Conservation (phyloP, 176 grass and related monocot species). For the Oryza nivara region DNA sequence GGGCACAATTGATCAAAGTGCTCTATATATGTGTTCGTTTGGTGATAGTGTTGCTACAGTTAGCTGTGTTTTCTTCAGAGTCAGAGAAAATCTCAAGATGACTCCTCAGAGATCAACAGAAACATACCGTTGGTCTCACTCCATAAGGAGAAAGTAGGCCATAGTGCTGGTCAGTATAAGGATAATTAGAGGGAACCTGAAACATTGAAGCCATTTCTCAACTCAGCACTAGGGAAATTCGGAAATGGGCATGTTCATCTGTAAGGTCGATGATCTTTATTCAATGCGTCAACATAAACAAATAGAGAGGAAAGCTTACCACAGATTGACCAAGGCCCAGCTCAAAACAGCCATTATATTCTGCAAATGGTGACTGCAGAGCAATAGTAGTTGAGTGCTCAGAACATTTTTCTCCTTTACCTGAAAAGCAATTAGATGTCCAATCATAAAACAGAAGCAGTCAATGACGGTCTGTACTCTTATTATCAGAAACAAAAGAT, state of each 20-base stretch:
- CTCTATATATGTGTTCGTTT: background rate
- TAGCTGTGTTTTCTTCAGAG: background rate
- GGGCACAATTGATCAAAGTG: background rate
- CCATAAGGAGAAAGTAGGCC: conserved; percentile 64
- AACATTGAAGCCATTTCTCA: conserved; percentile 7
- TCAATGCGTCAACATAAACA: conserved; percentile 14
- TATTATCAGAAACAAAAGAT: background rate
- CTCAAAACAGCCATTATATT: conserved; percentile 65
- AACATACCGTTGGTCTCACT: conserved; percentile 61
- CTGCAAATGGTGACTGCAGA: conserved; percentile 47
- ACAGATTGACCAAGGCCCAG: conserved; percentile 74
- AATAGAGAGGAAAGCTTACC: conserved; percentile 47
- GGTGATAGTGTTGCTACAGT: background rate
- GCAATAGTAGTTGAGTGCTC: conserved; percentile 54
- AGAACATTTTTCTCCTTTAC: conserved; percentile 58
- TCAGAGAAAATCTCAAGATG: background rate
- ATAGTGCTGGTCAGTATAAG: conserved; percentile 70
- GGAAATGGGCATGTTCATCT: background rate
- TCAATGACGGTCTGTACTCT: background rate
- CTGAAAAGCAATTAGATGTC: conserved; percentile 46
- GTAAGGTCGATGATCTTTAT: background rate
- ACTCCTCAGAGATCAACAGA: conserved; percentile 24
- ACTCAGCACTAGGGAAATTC: conserved; percentile 12
- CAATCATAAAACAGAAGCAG: background rate
- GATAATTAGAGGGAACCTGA: conserved; percentile 60